Conservation (phyloP, 352 stramenopile genomes). For the Phytopythium boreale region DNA sequence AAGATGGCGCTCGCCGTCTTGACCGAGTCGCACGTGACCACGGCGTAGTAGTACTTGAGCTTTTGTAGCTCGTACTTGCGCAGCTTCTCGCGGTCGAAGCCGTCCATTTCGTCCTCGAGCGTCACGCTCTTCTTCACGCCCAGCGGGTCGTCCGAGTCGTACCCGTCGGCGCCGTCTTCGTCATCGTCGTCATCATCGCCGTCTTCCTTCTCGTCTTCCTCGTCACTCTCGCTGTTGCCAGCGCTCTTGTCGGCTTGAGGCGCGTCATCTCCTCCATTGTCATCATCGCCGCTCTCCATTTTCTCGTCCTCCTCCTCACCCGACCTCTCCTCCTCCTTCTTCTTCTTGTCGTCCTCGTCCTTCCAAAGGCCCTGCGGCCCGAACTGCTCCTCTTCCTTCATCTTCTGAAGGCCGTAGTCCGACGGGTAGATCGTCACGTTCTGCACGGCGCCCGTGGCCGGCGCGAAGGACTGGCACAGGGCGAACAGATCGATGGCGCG, state of each 20-base stretch:
- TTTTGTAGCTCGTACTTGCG: constrained; percentile 97
- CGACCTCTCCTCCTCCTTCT: constrained; percentile 13
- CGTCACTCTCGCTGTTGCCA: constrained; percentile 12
- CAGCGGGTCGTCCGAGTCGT: constrained; percentile 72
- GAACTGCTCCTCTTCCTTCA: constrained; percentile 86
- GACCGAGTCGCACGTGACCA: constrained; percentile 92
- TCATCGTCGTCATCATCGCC: constrained; percentile 17
- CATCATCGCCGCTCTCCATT: constrained; percentile 10
- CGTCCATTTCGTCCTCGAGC: constrained; percentile 42
- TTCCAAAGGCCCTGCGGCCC: constrained; percentile 65
- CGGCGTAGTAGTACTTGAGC: constrained; percentile 98
- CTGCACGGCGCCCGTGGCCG: constrained; percentile 82
- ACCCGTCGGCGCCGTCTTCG: constrained; percentile 34
- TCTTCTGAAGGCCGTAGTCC: constrained; percentile 94
- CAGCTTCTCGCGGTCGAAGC: constrained; percentile 95
- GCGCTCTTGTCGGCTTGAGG: constrained; percentile 20
- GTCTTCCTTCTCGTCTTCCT: constrained; percentile 18
- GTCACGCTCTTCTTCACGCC: constrained; percentile 64
- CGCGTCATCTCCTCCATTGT: constrained; percentile 11
- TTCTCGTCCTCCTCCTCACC: constrained; percentile 11
- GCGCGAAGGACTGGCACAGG: constrained; percentile 93
- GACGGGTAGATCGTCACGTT: constrained; percentile 95
- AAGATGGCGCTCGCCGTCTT: constrained; percentile 93
- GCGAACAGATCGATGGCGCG: constrained; percentile 95
- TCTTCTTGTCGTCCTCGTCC: constrained; percentile 42